Evolutionary conservation across 805 yeast species (phyloP).

Genomic region (Blastobotrys parvus): DNA sequence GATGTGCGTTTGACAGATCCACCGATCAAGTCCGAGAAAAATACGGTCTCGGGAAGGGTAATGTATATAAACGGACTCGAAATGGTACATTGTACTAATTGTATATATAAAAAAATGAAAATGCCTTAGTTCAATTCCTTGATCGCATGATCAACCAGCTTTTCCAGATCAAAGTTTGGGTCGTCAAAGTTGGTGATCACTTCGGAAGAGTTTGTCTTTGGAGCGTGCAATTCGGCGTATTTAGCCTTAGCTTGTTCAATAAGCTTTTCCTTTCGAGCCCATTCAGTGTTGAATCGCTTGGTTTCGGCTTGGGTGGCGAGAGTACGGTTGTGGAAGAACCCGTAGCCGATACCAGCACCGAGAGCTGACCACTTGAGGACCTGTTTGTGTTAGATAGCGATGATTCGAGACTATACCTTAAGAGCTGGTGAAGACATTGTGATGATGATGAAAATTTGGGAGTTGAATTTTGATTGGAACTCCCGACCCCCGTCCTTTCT

Average conservation of each 20-base stretch:
- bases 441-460: too few relatives aligned
- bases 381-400: constrained; percentile 27
- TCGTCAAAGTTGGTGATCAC: constrained; percentile 66
- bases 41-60: constrained; percentile 69
- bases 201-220: constrained; percentile 26
- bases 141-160: constrained; percentile 24
- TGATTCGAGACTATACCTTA: constrained; percentile 9
- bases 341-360: constrained; percentile 81
- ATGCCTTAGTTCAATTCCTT: constrained; percentile 5
- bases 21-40: constrained; percentile 57
- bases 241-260: constrained; percentile 85
- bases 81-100: background rate
- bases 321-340: constrained; percentile 72
- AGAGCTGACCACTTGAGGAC: constrained; percentile 90
- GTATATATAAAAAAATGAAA: background rate
- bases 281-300: constrained; percentile 50
- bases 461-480: too few relatives aligned
- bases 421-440: constrained; percentile 15
- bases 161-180: constrained; percentile 78
- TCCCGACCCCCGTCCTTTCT: too few relatives aligned
- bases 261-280: constrained; percentile 59
- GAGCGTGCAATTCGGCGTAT: constrained; percentile 56
- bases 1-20: constrained; percentile 74
- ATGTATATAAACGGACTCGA: constrained; percentile 37
- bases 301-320: constrained; percentile 53